Evolutionary conservation across 2,329 filamentous ascomycete species (phyloP).

Genomic region (Talaromyces islandicus): DNA sequence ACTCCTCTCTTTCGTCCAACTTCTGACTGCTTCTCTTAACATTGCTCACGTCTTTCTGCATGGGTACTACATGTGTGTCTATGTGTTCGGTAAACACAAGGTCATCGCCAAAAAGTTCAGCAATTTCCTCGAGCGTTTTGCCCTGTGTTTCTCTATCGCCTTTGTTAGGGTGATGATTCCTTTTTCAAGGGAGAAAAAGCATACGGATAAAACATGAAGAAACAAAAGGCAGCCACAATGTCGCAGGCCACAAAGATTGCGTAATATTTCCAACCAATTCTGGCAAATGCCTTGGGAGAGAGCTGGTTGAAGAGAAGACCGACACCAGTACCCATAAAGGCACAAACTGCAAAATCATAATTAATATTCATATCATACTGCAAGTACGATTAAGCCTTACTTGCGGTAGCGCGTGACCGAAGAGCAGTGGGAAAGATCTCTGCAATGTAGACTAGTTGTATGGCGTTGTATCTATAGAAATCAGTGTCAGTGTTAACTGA

Average conservation of each 20-base stretch:
- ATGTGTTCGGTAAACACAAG: background rate
- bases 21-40: background rate
- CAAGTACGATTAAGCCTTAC: background rate
- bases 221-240: conserved; percentile 15
- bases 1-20: background rate
- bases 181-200: background rate
- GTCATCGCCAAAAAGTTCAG: conserved; percentile 1
- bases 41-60: background rate
- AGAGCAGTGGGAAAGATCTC: conserved; percentile 6
- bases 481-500: background rate
- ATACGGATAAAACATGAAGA: conserved; percentile 19
- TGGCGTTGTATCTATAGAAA: background rate
- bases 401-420: conserved; percentile 3
- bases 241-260: conserved; percentile 24
- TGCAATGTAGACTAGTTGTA: conserved; percentile 4
- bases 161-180: background rate
- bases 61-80: background rate
- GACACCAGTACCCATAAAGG: conserved; percentile 1
- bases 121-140: conserved; percentile 3
- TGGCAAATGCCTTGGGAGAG: conserved; percentile 21
- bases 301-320: conserved; percentile 3
- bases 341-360: background rate
- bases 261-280: conserved; percentile 27
- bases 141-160: conserved; percentile 16
- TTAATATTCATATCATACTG: background rate